Evolutionary conservation across 805 yeast species (phyloP).

Genomic region (Starmerella ratchasimensis): DNA sequence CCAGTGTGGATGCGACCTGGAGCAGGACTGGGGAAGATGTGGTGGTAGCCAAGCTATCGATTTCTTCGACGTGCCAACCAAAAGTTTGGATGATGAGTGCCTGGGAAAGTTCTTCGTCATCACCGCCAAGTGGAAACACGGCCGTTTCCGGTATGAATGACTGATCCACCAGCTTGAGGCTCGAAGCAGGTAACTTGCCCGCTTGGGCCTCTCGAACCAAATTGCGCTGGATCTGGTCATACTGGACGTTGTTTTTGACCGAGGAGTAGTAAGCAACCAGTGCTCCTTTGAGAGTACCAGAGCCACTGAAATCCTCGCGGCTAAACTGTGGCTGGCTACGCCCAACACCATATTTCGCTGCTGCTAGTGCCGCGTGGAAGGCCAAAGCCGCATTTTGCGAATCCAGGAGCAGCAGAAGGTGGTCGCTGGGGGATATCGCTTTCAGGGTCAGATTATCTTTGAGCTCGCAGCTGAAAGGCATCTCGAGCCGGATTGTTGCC

Average conservation of each 20-base stretch:
- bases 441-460: too few relatives aligned
- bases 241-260: conserved; percentile 7
- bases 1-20: conserved; percentile 6
- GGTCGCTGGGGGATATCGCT: too few relatives aligned
- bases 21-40: too few relatives aligned
- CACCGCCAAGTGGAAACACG: conserved; percentile 1
- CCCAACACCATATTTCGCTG: too few relatives aligned
- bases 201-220: conserved; percentile 9
- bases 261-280: conserved; percentile 11
- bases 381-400: too few relatives aligned
- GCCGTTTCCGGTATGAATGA: conserved; percentile 3
- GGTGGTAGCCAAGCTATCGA: conserved; percentile 1
- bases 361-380: too few relatives aligned
- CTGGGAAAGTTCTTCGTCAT: neutral
- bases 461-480: too few relatives aligned
- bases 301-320: neutral
- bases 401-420: too few relatives aligned
- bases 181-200: neutral
- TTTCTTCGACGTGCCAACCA: neutral
- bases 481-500: too few relatives aligned
- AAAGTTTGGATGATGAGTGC: conserved; percentile 1
- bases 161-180: conserved; percentile 10
- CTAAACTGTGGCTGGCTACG: neutral
- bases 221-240: conserved; percentile 11
- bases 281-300: conserved; percentile 13